Evolutionary conservation across 1,284 basidiomycete genomes (phyloP).

Genomic region (Cryptococcus sp.): DNA sequence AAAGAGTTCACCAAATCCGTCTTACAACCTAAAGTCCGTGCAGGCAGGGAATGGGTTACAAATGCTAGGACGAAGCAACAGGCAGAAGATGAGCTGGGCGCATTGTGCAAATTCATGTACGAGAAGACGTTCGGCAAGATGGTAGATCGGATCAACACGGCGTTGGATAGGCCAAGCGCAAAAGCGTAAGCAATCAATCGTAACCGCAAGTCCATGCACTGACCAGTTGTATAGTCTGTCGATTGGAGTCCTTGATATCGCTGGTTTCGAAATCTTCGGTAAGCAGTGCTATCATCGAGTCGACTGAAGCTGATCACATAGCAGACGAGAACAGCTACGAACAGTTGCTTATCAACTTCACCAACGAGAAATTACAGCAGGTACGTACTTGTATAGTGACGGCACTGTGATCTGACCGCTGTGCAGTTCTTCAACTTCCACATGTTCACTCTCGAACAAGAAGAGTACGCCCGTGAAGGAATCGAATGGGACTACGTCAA

Average conservation of each 20-base stretch:
- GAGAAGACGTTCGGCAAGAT: constrained; percentile 94
- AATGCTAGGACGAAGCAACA: constrained; percentile 90
- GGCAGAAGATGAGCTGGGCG: constrained; percentile 87
- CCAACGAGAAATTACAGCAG: constrained; percentile 95
- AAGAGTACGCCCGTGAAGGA: constrained; percentile 94
- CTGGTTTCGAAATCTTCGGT: constrained; percentile 90
- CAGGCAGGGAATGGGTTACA: constrained; percentile 95
- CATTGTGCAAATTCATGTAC: constrained; percentile 94
- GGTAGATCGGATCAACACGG: constrained; percentile 93
- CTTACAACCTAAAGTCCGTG: constrained; percentile 83
- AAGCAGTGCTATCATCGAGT: constrained; percentile 2
- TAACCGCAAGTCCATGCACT: background rate
- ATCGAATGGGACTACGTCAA: constrained; percentile 99
- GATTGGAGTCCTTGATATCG: constrained; percentile 98
- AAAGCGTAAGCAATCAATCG: constrained; percentile 60
- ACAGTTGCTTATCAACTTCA: constrained; percentile 98
- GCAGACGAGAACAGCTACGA: constrained; percentile 79
- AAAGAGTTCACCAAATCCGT: constrained; percentile 87
- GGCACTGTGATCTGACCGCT: background rate
- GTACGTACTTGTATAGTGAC: constrained; percentile 12
- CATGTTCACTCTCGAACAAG: constrained; percentile 99
- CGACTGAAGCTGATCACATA: background rate
- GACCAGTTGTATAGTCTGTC: constrained; percentile 61
- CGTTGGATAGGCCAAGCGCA: constrained; percentile 85
- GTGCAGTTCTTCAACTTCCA: constrained; percentile 91